Percentiles rank a stretch among this genome's conserved stretches.
Conservation (phyloP, 148 eudicot species). For the Chenopodium formosanum region DNA sequence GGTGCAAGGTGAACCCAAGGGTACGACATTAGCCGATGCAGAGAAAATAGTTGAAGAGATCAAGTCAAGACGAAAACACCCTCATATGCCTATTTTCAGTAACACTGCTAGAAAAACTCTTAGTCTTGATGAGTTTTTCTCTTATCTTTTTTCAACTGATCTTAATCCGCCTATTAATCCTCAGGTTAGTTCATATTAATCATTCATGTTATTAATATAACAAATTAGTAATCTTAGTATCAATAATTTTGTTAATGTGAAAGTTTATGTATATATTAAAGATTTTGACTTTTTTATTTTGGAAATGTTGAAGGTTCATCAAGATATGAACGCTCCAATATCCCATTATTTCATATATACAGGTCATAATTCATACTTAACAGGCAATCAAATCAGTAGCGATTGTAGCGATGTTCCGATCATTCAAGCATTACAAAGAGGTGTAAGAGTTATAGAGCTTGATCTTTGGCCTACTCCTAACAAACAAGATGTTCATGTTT, state of each 20-base stretch:
- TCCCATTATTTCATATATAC: conserved; percentile 79
- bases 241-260: neutral
- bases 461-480: conserved; percentile 75
- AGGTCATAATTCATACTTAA: conserved; percentile 74
- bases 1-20: conserved; percentile 13
- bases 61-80: conserved; percentile 19
- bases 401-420: conserved; percentile 65
- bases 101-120: conserved; percentile 20
- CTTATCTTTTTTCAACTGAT: conserved; percentile 29
- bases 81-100: conserved; percentile 14
- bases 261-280: neutral
- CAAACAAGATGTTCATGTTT: conserved; percentile 54
- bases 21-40: conserved; percentile 17
- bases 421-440: conserved; percentile 47
- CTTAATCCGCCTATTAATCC: conserved; percentile 30
- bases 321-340: conserved; percentile 65
- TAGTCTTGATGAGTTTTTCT: conserved; percentile 26
- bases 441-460: conserved; percentile 67
- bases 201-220: neutral
- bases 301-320: conserved; percentile 49
- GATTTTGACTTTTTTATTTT: neutral
- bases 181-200: conserved; percentile 21
- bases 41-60: conserved; percentile 28
- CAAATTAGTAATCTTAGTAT: neutral
- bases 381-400: conserved; percentile 72